Conservation (phyloP, 257 asterid genomes). For the Solanum bulbocastanum region DNA sequence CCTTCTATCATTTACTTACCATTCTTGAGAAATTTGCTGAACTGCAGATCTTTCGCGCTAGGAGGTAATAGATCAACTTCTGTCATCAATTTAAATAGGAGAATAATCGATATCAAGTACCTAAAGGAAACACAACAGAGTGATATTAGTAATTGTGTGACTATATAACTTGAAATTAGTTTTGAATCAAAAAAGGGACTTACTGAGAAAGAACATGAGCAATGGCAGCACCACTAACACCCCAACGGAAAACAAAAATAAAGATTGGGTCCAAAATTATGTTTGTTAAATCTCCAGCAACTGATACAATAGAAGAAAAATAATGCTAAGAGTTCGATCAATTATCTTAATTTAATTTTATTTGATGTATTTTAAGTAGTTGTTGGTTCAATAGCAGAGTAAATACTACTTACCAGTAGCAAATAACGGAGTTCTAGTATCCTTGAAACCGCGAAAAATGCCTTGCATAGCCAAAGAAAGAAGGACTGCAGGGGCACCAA, state of each 20-base stretch:
- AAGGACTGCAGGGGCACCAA: constrained; percentile 95
- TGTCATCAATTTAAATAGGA: constrained; percentile 44
- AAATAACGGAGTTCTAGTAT: constrained; percentile 75
- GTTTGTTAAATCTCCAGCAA: constrained; percentile 62
- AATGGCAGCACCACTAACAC: constrained; percentile 95
- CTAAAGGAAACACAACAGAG: constrained; percentile 10
- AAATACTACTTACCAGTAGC: constrained; percentile 59
- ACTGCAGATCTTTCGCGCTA: constrained; percentile 54
- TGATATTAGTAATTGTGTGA: not conserved
- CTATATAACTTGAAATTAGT: not conserved
- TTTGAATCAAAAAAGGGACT: not conserved
- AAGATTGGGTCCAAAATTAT: constrained; percentile 81
- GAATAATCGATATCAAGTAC: constrained; percentile 67
- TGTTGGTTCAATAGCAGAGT: not conserved
- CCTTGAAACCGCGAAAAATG: constrained; percentile 85
- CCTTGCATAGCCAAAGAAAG: constrained; percentile 96
- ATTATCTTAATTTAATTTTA: not conserved
- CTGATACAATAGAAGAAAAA: constrained; percentile 17
- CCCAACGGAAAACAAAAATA: constrained; percentile 59
- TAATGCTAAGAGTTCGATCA: not conserved
- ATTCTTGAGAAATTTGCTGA: constrained; percentile 69
- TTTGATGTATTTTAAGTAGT: not conserved
- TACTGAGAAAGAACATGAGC: constrained; percentile 96
- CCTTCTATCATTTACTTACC: constrained; percentile 23
- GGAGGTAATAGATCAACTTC: constrained; percentile 76